Evolutionary conservation across 169 alveolate genomes (phyloP).

Genomic region (Perkinsus olseni): DNA sequence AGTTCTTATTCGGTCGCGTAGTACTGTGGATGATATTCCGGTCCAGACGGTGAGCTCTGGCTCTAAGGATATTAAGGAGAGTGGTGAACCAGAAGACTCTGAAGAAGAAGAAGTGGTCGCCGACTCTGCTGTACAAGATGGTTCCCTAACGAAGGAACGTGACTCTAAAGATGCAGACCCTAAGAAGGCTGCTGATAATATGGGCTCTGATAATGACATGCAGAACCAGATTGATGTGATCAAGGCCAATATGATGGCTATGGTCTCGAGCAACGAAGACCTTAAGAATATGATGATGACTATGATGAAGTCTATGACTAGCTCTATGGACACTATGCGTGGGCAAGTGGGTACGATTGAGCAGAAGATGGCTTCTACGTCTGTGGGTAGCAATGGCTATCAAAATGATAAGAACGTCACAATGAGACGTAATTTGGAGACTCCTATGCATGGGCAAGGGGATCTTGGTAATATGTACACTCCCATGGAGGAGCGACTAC

Average conservation of each 20-base stretch:
- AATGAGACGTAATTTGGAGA: not conserved
- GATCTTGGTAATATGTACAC: not conserved
- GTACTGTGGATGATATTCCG: not conserved
- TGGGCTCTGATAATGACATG: not conserved
- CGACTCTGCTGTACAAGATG: no score
- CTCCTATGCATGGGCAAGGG: not conserved
- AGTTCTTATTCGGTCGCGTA: not conserved
- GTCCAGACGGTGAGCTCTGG: no score
- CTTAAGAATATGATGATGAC: no score
- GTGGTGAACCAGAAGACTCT: no score
- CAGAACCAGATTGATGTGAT: not conserved
- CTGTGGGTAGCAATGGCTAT: not conserved
- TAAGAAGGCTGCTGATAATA: not conserved
- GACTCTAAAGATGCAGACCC: not conserved
- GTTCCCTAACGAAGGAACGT: no score
- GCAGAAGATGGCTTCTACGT: not conserved
- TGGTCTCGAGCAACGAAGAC: no score
- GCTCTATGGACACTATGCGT: no score
- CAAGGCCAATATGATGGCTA: not conserved
- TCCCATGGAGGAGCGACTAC: not conserved
- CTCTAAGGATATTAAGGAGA: not conserved
- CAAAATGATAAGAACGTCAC: not conserved
- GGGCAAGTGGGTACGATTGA: not conserved
- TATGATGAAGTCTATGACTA: no score
- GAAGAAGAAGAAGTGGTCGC: no score